Conservation (phyloP, 306 rosid genomes). For the Dalbergia cochinchinensis region DNA sequence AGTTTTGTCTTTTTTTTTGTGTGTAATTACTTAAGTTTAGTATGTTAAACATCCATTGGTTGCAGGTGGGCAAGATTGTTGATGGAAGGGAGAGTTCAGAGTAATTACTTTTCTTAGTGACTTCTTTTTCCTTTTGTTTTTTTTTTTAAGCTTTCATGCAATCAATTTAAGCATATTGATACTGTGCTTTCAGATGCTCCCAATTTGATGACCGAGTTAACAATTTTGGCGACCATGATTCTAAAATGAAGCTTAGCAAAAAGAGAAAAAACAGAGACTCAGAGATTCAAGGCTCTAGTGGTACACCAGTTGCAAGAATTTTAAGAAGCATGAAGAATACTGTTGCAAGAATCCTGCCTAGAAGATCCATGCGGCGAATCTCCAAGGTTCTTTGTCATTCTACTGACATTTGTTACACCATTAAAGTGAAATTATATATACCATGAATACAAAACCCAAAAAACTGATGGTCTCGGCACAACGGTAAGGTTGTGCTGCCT, state of each 20-base stretch:
- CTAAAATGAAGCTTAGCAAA: constrained; percentile 48
- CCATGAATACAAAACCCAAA: background rate
- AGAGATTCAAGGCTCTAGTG: constrained; percentile 48
- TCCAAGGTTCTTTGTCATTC: constrained; percentile 53
- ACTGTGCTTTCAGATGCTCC: constrained; percentile 66
- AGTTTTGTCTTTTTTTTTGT: constrained; percentile 28
- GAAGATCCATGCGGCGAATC: constrained; percentile 69
- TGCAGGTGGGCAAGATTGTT: constrained; percentile 61
- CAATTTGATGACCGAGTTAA: constrained; percentile 54
- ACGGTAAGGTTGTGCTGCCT: no score
- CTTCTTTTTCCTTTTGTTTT: constrained; percentile 5
- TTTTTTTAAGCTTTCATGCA: constrained; percentile 27
- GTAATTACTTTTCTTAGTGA: constrained; percentile 54
- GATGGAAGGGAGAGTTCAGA: constrained; percentile 62
- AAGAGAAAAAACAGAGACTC: constrained; percentile 57
- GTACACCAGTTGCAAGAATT: constrained; percentile 51
- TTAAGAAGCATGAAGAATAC: constrained; percentile 63
- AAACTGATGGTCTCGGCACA: no score
- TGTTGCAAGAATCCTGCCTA: constrained; percentile 41
- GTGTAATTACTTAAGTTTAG: constrained; percentile 28
- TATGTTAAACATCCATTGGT: constrained; percentile 38
- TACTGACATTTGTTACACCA: background rate
- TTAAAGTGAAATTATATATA: constrained; percentile 1
- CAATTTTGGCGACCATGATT: constrained; percentile 53
- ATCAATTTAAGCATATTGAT: constrained; percentile 41